Evolutionary conservation across 805 yeast species (phyloP), one percentile per base, ranked within the genome.

Genomic region (Metschnikowia orientalis): DNA sequence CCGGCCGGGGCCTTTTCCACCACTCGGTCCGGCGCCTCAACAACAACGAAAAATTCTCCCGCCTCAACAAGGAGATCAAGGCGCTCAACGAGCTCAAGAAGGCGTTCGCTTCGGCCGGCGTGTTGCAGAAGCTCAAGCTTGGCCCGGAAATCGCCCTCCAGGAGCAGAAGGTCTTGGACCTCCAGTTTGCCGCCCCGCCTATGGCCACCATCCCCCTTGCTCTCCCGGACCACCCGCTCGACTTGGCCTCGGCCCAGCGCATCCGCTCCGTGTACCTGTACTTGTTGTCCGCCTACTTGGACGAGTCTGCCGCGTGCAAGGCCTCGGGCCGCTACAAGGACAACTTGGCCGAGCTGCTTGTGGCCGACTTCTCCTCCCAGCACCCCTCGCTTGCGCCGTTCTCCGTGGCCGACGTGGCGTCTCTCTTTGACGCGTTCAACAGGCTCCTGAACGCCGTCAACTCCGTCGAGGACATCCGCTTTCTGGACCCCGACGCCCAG

Each of bases 401-500:
- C 19, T 39, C 58, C 3, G 45, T 42, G 18, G 45, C 47, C 15
- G 63, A 60, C 19, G 52, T 62, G 5, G 45, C 52, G 33, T 38
- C 37, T 11, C 43, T 43, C 28, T 57, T 53, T 41, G 54, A 51
- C 23, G 39, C 61, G 10, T 61, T 45, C 41, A 53, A 53, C 42
- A 50, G 54, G 5, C 38, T 63, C n/a, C 50, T 51, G 39, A 55
- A 59, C 37, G 50, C 47, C 25, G 21, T 46, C 2, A 43, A 50
- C 9, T 44, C 41, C 28, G 46, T 53, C 29, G 60, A 56, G 23
- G 62, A 57, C 19, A 37, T 64, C 28, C 30, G 45, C 17, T 50
- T 56, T 26, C 50, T 50, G 11, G 46, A 63, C 32, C 47, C 45
- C 1, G 37, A 35, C 5, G 60, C 62, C 6, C 45, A 43, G 13